Base-by-base conservation (phyloP, 441 rosid genomes). In the Pelargonium citronellum region DNA sequence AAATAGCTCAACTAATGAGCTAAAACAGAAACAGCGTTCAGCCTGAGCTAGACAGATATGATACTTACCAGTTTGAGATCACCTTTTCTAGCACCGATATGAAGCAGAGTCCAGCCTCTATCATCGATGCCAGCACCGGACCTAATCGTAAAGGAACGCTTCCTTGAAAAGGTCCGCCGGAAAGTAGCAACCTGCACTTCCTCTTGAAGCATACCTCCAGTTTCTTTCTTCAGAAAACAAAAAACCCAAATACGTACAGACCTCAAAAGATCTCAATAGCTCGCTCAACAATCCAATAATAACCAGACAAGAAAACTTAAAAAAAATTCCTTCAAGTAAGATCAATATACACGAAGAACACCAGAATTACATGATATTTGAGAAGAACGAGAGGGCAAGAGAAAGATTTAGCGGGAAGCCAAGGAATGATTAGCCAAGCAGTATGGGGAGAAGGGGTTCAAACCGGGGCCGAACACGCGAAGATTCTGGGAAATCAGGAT, bases 71-170 rank as follows among this genome's bases (percentile, higher is more conserved):
- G 82, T 78, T 78, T 85, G 76, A 90, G 79, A 79, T 92, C 92
- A 55, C 97, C 97, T 79, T 89, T 87, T 39, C 88, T 80, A 13
- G 97, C 91, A 74, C 85, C 86, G 27, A 92, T 79, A 69, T 92
- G 97, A 65, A 92, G 92, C 73, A 77, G 73, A 70, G 95, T 90
- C 96, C 96, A 92, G 10, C 97, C 97, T 68, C 97, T 82, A 62
- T 92, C 97, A 62, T 92, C 97, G 57, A 82, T 81, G 65, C 80
- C 92, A 0, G 77, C 73, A 27, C 81, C 80, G 63, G 81, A 73
- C 74, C 80, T 79, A 22, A 79, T 79, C n/a, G 63, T 24, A 58
- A 58, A 58, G 63, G 82, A 85, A 22, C 90, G 84, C 67, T 83
- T 80, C 72, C 83, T 88, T 0, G 90, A 86, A 34, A 77, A 81